These are phyloP conservation scores for Curvularia eragrostidis DNA, from an alignment of 2,329 filamentous ascomycete genomes.

Conservation along the genomic window DNA sequence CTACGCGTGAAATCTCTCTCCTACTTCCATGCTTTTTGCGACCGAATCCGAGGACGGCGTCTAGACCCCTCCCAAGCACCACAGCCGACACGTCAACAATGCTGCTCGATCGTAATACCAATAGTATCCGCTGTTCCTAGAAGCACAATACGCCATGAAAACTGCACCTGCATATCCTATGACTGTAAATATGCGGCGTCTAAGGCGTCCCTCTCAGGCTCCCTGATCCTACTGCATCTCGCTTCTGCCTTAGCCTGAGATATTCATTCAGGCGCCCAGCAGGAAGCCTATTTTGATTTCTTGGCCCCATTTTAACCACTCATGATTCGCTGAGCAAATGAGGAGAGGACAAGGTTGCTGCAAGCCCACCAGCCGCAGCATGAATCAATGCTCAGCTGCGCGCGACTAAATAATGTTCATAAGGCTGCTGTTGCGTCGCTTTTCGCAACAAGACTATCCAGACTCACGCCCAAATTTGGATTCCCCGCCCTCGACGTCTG, in stretches of 20 bases:
- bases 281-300: slow-evolving; percentile 1
- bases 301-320: background rate
- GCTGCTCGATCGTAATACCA: background rate
- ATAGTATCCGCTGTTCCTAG: background rate
- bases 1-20: background rate
- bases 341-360: slow-evolving; percentile 1
- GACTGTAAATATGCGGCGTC: background rate
- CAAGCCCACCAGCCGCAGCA: slow-evolving; percentile 1
- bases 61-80: background rate
- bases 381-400: background rate
- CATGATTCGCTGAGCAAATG: slow-evolving; percentile 3
- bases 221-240: background rate
- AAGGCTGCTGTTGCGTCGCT: background rate
- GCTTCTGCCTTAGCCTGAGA: slow-evolving; percentile 1
- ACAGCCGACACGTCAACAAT: background rate
- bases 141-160: background rate
- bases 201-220: slow-evolving; percentile 3
- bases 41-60: background rate
- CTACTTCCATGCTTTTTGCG: background rate
- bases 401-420: background rate
- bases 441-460: background rate
- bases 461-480: background rate
- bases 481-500: background rate
- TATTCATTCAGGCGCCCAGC: slow-evolving; percentile 5
- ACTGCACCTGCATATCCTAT: background rate